Evolutionary conservation across 345 rosid genomes (phyloP).

Genomic region (Aegle marmelos): DNA sequence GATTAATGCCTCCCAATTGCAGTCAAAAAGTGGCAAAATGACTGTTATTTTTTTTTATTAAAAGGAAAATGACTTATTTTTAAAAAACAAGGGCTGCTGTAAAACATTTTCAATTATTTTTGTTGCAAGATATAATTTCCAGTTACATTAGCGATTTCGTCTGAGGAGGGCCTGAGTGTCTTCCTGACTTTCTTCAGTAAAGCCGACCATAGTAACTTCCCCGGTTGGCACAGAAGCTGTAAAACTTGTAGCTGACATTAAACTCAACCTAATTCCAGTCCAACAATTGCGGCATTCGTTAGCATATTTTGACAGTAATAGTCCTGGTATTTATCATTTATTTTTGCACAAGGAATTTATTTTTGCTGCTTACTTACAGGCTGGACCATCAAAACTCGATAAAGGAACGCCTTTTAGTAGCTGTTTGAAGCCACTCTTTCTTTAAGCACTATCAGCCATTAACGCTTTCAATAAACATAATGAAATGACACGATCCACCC

Average conservation of each 20-base stretch:
- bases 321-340: neutral
- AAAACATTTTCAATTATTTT: neutral
- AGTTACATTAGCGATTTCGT: neutral
- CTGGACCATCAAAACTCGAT: neutral
- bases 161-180: too few relatives aligned
- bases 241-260: neutral
- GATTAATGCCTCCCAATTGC: neutral
- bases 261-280: neutral
- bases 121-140: neutral
- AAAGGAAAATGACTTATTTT: too few relatives aligned
- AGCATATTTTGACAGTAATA: neutral
- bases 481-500: neutral
- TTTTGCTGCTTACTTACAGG: neutral
- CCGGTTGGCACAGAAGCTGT: neutral
- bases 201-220: neutral
- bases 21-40: neutral
- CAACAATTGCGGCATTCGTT: neutral
- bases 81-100: too few relatives aligned
- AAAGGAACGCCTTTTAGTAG: neutral
- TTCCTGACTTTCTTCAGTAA: too few relatives aligned
- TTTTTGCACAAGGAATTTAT: neutral
- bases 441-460: neutral
- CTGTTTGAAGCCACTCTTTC: neutral
- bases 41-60: neutral
- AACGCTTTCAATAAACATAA: neutral